Percentiles rank a stretch among this genome's conserved stretches.
Evolutionary conservation across 345 rosid genomes (phyloP).

Genomic region (Syzygium aromaticum): DNA sequence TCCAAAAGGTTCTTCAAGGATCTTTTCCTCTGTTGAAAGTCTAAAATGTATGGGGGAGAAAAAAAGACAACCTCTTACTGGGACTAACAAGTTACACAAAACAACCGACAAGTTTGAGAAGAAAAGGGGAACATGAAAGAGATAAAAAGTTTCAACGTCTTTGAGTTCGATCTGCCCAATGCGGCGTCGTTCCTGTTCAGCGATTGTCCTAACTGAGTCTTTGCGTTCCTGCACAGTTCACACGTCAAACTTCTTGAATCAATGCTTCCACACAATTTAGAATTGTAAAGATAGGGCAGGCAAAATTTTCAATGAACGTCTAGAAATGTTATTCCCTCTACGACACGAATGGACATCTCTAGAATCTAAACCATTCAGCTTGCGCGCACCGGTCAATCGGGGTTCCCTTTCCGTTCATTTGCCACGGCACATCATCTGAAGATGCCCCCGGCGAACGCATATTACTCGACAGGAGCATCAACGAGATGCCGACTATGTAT

Average conservation of each 20-base stretch:
- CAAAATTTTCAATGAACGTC: background rate
- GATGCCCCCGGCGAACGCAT: background rate
- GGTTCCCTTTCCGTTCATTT: background rate
- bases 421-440: background rate
- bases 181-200: background rate
- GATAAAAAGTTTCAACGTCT: background rate
- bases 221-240: background rate
- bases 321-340: background rate
- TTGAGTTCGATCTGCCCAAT: background rate
- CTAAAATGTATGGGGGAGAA: background rate
- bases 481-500: background rate
- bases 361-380: background rate
- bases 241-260: background rate
- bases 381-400: background rate
- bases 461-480: background rate
- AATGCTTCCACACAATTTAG: background rate
- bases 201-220: background rate
- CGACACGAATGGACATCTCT: background rate
- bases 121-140: background rate
- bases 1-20: background rate
- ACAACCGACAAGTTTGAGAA: background rate
- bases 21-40: background rate
- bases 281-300: background rate
- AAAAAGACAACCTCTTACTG: background rate
- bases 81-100: background rate